phyloP scores from a whole-genome alignment of 225 moss, liverwort and hornwort genomes.

The Lunularia cruciata region DNA sequence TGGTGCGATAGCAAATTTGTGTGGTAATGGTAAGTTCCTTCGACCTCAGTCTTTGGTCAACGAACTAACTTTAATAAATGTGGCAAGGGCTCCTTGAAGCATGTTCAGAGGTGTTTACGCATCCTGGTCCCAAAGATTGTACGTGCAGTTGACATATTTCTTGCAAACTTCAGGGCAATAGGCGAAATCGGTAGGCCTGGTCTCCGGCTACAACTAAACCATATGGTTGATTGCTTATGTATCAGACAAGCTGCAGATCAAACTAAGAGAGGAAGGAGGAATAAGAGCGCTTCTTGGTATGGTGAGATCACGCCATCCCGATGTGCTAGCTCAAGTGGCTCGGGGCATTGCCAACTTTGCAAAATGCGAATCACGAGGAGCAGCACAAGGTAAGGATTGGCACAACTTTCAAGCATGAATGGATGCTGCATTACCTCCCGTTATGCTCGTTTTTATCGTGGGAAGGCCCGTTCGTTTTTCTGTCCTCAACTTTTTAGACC shows the following conservation, averaged over 20 bases:
- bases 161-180: too few relatives aligned
- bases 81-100: too few relatives aligned
- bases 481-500: too few relatives aligned
- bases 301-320: slow-evolving; percentile 90
- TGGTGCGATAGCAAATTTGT: slow-evolving; percentile 89
- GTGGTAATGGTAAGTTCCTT: slow-evolving; percentile 68
- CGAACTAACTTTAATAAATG: background rate
- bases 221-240: too few relatives aligned
- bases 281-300: slow-evolving; percentile 91
- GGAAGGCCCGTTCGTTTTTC: too few relatives aligned
- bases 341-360: slow-evolving; percentile 95
- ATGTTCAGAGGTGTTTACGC: too few relatives aligned
- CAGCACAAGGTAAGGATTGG: slow-evolving; percentile 74
- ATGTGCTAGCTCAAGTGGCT: slow-evolving; percentile 93
- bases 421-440: too few relatives aligned
- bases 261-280: slow-evolving; percentile 89
- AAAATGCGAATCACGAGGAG: slow-evolving; percentile 93
- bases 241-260: slow-evolving; percentile 87
- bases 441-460: too few relatives aligned
- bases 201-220: too few relatives aligned
- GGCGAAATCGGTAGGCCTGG: too few relatives aligned
- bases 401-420: too few relatives aligned
- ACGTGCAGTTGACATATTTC: too few relatives aligned
- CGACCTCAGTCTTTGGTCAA: background rate
- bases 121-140: background rate